Base-by-base conservation (phyloP, 768 basidiomycete species). In the Hypholoma fasciculare region DNA sequence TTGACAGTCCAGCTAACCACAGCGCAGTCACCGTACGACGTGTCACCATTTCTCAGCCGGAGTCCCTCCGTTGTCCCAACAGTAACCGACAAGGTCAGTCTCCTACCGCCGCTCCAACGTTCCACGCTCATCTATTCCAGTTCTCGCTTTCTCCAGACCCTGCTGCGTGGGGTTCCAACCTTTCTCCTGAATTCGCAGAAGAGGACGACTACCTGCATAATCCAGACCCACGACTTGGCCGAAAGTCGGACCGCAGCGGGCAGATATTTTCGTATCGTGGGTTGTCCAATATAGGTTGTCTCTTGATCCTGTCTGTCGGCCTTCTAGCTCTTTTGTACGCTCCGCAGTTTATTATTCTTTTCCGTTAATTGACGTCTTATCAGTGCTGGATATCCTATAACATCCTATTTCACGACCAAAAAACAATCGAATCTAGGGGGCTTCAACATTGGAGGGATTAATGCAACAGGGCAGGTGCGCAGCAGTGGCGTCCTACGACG, bases 101-200 rank as follows among this genome's bases (percentile, higher is more conserved):
- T 49, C 37, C 49, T 23, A 39, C 26, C 12, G 3, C 16, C 27
- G 23, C 20, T 40, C 47, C 20, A 6, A 23, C 30, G 12, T 17
- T 51, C 43, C 50, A 23, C 49, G 49, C 39, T 49, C 49, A 51
- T 57, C 47, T 13, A 49, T 48, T 27, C 8, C 46, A 92, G 89
- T 91, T 83, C 66, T 89, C 88, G 14, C 81, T 91, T 19, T 84
- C 88, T 6, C 82, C 89, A 1, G 89, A 91, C 71, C 90, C 90
- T 3, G 72, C 79, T 13, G 82, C 78, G 0, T 92, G 90, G 90
- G 88, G 88, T 1, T 82, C 87, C 36, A 82, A 88, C 62, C 72
- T 89, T 58, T 84, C 83, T 7, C 79, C 79, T 39, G 78, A 78
- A 59, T 74, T 80, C 53, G 69, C 77, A 4, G 88, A 90, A 68